These are phyloP conservation scores for Aspergillus steynii DNA, from an alignment of 495 filamentous ascomycete genomes.

Conservation along the genomic window DNA sequence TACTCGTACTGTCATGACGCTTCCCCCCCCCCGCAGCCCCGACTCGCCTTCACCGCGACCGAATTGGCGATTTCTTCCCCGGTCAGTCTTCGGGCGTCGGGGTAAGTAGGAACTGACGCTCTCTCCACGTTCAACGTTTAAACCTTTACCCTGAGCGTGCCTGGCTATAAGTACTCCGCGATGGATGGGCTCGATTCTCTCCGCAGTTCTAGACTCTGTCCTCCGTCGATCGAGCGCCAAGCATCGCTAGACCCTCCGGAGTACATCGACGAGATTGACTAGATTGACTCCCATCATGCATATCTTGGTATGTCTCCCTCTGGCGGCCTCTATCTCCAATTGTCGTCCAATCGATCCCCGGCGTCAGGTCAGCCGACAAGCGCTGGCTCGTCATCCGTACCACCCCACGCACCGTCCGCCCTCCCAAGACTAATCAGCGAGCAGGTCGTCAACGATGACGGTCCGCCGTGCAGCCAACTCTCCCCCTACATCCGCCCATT, in stretches of 20 bases:
- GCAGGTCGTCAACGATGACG: slow-evolving; percentile 90
- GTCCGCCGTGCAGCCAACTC: slow-evolving; percentile 80
- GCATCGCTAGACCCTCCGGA: not conserved
- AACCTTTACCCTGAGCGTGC: not conserved
- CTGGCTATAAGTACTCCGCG: slow-evolving; percentile 20
- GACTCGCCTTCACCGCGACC: slow-evolving; percentile 34
- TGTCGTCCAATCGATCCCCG: not conserved
- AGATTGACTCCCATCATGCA: slow-evolving; percentile 36
- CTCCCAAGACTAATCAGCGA: not conserved
- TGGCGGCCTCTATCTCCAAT: not conserved
- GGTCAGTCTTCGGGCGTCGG: slow-evolving; percentile 20
- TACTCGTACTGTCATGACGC: not conserved
- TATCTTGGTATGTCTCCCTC: slow-evolving; percentile 45
- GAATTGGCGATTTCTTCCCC: slow-evolving; percentile 20
- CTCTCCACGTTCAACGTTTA: slow-evolving; percentile 9
- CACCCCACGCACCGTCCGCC: not conserved
- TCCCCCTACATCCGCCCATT: slow-evolving; percentile 90
- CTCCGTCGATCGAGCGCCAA: not conserved
- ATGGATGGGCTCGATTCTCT: not conserved
- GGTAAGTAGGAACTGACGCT: slow-evolving; percentile 13
- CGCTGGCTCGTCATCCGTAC: not conserved
- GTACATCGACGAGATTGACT: not conserved
- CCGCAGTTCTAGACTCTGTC: not conserved
- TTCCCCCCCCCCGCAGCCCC: slow-evolving; percentile 27
- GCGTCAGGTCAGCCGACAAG: not conserved